phyloP scores from a whole-genome alignment of 768 basidiomycete species.

The Auriculariales sp. region DNA sequence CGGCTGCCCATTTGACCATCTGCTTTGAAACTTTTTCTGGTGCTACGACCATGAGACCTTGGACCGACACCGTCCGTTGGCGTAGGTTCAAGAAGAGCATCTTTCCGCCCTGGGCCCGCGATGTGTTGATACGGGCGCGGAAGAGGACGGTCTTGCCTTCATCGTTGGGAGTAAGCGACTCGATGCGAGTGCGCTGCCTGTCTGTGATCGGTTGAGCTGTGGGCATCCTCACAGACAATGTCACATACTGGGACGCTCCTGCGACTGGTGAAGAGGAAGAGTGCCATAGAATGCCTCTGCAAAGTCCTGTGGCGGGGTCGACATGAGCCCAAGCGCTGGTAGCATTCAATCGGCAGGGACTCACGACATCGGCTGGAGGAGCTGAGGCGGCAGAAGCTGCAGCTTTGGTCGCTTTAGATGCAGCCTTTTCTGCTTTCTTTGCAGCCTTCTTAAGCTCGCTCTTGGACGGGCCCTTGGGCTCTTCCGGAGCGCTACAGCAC shows the following conservation, averaged over 20 bases:
- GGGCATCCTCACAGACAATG: neutral
- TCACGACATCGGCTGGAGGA: constrained; percentile 49
- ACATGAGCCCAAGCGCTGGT: constrained; percentile 7
- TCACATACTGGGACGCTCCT: constrained; percentile 38
- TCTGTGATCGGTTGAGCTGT: constrained; percentile 23
- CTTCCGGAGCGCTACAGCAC: constrained; percentile 9
- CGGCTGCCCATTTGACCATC: constrained; percentile 87
- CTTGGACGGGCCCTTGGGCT: constrained; percentile 52
- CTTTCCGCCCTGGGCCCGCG: constrained; percentile 85
- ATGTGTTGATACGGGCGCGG: constrained; percentile 83
- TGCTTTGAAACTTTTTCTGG: constrained; percentile 80
- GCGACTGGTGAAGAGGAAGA: constrained; percentile 84
- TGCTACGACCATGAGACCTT: constrained; percentile 63
- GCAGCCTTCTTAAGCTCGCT: constrained; percentile 82
- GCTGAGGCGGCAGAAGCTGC: constrained; percentile 56
- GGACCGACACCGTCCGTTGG: constrained; percentile 75
- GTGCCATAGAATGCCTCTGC: constrained; percentile 71
- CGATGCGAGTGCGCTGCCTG: constrained; percentile 47
- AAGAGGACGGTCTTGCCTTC: constrained; percentile 67
- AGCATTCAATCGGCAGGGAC: constrained; percentile 1
- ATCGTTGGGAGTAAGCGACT: constrained; percentile 40
- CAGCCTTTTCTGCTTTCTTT: constrained; percentile 81
- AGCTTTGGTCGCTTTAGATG: constrained; percentile 71
- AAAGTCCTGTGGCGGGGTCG: constrained; percentile 39
- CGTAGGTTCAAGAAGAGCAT: constrained; percentile 91